phyloP scores from a whole-genome alignment of 352 stramenopile species.

The Globisporangium cystogenes region DNA sequence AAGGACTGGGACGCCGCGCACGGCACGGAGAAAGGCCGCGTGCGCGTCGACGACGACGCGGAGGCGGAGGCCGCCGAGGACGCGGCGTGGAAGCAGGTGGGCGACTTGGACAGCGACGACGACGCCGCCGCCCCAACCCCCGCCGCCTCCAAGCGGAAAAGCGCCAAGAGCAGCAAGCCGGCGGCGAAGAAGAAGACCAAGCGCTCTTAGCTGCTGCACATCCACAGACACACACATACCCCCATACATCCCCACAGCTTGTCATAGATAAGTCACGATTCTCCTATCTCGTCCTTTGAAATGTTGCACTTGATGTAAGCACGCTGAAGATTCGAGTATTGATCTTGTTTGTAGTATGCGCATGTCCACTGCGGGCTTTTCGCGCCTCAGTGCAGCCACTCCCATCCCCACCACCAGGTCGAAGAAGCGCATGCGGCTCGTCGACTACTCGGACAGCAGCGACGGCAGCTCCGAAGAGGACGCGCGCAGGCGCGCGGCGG shows the following conservation, averaged over 20 bases:
- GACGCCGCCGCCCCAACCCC: slow-evolving; percentile 22
- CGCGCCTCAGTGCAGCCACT: too few relatives aligned
- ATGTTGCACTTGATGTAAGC: too few relatives aligned
- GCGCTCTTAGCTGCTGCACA: slow-evolving; percentile 10
- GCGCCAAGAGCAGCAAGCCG: slow-evolving; percentile 23
- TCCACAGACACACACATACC: too few relatives aligned
- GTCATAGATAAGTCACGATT: too few relatives aligned
- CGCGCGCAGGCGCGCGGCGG: not conserved
- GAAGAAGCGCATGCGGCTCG: slow-evolving; percentile 2
- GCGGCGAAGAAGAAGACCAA: slow-evolving; percentile 25
- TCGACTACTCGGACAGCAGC: slow-evolving; percentile 15
- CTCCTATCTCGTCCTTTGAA: too few relatives aligned
- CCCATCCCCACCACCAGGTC: too few relatives aligned
- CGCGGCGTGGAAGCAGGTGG: slow-evolving; percentile 60
- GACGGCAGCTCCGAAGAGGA: slow-evolving; percentile 1
- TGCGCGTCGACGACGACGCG: slow-evolving; percentile 37
- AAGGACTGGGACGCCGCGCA: slow-evolving; percentile 78
- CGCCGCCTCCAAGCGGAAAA: slow-evolving; percentile 14
- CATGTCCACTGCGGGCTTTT: too few relatives aligned
- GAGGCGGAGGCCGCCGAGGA: slow-evolving; percentile 62
- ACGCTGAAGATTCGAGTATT: too few relatives aligned
- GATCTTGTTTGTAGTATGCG: too few relatives aligned
- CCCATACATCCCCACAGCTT: too few relatives aligned
- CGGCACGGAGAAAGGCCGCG: slow-evolving; percentile 38
- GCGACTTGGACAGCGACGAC: slow-evolving; percentile 42